These are phyloP conservation scores for Bacterosira constricta DNA, from an alignment of 108 stramenopile genomes.

Conservation along the genomic window DNA sequence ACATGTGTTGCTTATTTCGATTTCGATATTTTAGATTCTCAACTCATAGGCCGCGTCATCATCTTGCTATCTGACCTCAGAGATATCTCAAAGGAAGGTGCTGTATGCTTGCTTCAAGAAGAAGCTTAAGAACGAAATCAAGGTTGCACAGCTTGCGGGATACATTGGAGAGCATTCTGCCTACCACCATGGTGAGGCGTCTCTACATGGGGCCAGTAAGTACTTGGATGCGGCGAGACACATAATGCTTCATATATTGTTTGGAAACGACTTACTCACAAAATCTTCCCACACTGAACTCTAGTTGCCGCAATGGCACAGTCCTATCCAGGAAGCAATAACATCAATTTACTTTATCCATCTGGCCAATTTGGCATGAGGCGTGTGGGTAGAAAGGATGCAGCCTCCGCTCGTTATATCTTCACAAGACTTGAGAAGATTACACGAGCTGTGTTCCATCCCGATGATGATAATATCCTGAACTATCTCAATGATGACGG, in stretches of 20 bases:
- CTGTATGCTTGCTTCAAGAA: constrained; percentile 99
- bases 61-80: too few relatives aligned
- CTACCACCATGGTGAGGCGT: constrained; percentile 99
- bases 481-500: constrained; percentile 97
- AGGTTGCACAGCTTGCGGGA: constrained; percentile 93
- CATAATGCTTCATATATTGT: too few relatives aligned
- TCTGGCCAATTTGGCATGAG: constrained; percentile 99
- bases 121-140: constrained; percentile 97
- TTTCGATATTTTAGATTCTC: too few relatives aligned
- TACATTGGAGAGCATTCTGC: constrained; percentile 97
- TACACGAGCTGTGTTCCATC: constrained; percentile 95
- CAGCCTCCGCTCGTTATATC: constrained; percentile 98
- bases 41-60: too few relatives aligned
- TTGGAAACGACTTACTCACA: too few relatives aligned
- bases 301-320: too few relatives aligned
- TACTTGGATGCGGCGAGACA: constrained; percentile 93
- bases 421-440: constrained; percentile 96
- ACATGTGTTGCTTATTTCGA: too few relatives aligned
- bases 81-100: constrained; percentile 98
- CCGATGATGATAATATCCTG: constrained; percentile 96
- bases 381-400: constrained; percentile 95
- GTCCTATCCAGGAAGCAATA: too few relatives aligned
- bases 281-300: too few relatives aligned
- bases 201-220: constrained; percentile 91
- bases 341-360: constrained; percentile 94